phyloP scores from a whole-genome alignment of 129 eudicot genomes.

The Artemisia annua region DNA sequence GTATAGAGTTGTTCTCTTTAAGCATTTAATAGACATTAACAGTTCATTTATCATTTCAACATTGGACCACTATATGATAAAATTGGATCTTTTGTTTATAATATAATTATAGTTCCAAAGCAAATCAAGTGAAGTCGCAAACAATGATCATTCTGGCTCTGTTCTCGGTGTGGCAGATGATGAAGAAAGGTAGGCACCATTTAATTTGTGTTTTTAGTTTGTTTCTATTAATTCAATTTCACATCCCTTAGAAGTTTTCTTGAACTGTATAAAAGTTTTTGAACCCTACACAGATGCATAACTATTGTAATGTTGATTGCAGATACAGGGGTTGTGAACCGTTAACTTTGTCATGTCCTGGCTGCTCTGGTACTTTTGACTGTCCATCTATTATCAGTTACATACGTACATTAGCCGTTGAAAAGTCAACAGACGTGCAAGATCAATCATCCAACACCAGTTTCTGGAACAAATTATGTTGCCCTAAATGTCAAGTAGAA shows the following conservation, averaged over 20 bases:
- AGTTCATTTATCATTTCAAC: constrained; percentile 1
- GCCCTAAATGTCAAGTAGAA: constrained; percentile 85
- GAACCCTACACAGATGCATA: not conserved
- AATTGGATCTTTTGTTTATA: not conserved
- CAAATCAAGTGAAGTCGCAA: constrained; percentile 60
- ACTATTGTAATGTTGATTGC: constrained; percentile 25
- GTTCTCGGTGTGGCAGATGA: constrained; percentile 57
- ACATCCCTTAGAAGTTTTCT: not conserved
- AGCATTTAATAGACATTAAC: not conserved
- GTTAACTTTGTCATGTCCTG: constrained; percentile 75
- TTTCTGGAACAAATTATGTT: constrained; percentile 66
- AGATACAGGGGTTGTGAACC: constrained; percentile 89
- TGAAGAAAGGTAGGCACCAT: constrained; percentile 72
- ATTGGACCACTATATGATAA: constrained; percentile 1
- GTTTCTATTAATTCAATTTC: not conserved
- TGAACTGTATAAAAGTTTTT: not conserved
- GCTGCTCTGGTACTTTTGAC: constrained; percentile 74
- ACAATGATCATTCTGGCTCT: constrained; percentile 67
- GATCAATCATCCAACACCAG: constrained; percentile 35
- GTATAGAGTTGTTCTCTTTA: constrained; percentile 35
- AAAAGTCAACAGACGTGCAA: constrained; percentile 48
- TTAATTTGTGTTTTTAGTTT: not conserved
- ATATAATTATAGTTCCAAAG: constrained; percentile 63
- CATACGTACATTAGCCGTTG: constrained; percentile 44
- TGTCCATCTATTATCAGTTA: constrained; percentile 78